phyloP scores from a whole-genome alignment of 306 rosid species.

The Echinosophora koreensis region DNA sequence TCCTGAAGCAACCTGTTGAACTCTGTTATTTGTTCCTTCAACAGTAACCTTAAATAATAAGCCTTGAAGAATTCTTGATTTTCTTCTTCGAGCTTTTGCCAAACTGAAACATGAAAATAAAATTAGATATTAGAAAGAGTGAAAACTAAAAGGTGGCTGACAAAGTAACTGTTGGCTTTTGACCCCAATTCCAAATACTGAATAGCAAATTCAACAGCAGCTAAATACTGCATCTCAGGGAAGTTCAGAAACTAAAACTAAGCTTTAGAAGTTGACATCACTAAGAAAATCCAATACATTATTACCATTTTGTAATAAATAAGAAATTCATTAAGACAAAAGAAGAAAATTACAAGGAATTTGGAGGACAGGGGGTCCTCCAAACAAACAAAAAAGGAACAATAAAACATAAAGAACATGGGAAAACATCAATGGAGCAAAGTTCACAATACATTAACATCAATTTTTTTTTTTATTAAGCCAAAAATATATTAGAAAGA shows the following conservation, averaged over 20 bases:
- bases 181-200: slow-evolving; percentile 2
- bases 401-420: background rate
- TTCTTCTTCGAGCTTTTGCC: slow-evolving; percentile 89
- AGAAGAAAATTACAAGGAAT: background rate
- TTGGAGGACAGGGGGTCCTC: background rate
- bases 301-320: background rate
- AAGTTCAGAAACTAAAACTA: background rate
- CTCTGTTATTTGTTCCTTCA: slow-evolving; percentile 71
- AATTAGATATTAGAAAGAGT: background rate
- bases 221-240: slow-evolving; percentile 1
- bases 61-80: slow-evolving; percentile 77
- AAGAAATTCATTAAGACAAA: background rate
- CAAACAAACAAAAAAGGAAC: too few relatives aligned
- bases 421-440: background rate
- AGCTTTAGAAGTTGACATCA: background rate
- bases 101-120: slow-evolving; percentile 57
- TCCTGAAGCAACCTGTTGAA: slow-evolving; percentile 81
- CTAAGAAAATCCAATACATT: background rate
- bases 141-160: slow-evolving; percentile 2
- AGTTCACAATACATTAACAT: background rate
- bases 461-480: too few relatives aligned
- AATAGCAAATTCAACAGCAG: slow-evolving; percentile 11
- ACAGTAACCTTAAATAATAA: slow-evolving; percentile 66
- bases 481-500: too few relatives aligned
- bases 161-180: background rate